Evolutionary conservation across 1,139 yeast species (phyloP), one percentile per base, ranked within the genome.

Genomic region (Magnusiomyces magnusii): DNA sequence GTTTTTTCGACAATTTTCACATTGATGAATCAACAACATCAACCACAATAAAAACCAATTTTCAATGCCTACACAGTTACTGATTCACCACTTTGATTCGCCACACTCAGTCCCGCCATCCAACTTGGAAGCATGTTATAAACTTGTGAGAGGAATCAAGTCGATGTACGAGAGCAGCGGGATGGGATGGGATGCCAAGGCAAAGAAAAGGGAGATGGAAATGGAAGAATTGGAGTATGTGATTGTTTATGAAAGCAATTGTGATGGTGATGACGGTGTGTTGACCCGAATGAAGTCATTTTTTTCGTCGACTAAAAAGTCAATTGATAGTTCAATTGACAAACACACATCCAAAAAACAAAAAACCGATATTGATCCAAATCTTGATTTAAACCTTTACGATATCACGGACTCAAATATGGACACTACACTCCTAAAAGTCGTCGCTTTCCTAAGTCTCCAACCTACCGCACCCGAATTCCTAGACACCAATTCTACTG

Each of bases 391-490:
- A 3, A 10, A 9, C 10, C 7, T 3, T 3, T 10, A 39, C 19
- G 19, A 3, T 10, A 39, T 9, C 10, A 39, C 3, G 17, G 52
- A 41, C 42, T 15, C 44, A 15, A 28, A 41, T 41, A 41, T 41
- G n/a, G 47, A 24, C 17, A 24, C 49, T 42, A 28, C 10, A 58
- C 19, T 31, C 31, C 17, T 27, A 17, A 31, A 63, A 19, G 59
- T 80, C n/a, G 71, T 71, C 2, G 82, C 75, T 7, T 81, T 80
- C 64, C 64, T 80, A 7, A 76, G 82, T 19, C 73, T 76, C 63
- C 75, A 75, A 66, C 66, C 78, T 42, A 77, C 79, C 23, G 57
- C 54, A 7, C 58, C 54, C 27, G 59, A 59, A 27, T 41, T 19
- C 25, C 28, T 54, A 5, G 56, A 47, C 63, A 47, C 52, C 17